Evolutionary conservation across 2,329 filamentous ascomycete species (phyloP).

Genomic region (Annulohypoxylon truncatum): DNA sequence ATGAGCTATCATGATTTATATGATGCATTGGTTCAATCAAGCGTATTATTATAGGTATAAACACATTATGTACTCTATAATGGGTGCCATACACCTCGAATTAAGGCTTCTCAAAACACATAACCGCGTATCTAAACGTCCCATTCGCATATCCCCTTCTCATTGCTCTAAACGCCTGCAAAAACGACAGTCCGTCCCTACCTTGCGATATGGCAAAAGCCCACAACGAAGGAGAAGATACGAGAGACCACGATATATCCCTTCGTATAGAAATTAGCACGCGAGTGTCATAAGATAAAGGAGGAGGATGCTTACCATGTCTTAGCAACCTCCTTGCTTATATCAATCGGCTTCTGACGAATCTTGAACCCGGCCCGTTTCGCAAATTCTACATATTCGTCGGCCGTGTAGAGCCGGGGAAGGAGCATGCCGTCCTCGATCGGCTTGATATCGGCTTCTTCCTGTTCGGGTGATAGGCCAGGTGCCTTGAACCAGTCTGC

Average conservation of each 20-base stretch:
- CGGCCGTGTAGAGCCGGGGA: constrained; percentile 65
- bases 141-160: constrained; percentile 68
- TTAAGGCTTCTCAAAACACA: constrained; percentile 63
- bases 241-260: constrained; percentile 71
- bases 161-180: constrained; percentile 72
- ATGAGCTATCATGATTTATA: neutral
- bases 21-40: neutral
- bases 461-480: constrained; percentile 54
- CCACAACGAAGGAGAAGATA: constrained; percentile 70
- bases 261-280: constrained; percentile 49
- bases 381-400: constrained; percentile 65
- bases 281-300: neutral
- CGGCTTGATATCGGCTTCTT: constrained; percentile 65
- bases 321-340: constrained; percentile 67
- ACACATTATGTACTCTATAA: neutral
- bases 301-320: constrained; percentile 62
- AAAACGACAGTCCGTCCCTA: constrained; percentile 68
- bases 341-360: constrained; percentile 63
- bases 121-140: constrained; percentile 68
- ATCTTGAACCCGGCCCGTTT: constrained; percentile 60
- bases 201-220: constrained; percentile 70
- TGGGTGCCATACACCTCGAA: no score
- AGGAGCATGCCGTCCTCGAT: constrained; percentile 73
- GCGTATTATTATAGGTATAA: neutral
- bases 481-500: constrained; percentile 72